Evolutionary conservation across 2,329 filamentous ascomycete species (phyloP).

Genomic region (Daldinia sp.): DNA sequence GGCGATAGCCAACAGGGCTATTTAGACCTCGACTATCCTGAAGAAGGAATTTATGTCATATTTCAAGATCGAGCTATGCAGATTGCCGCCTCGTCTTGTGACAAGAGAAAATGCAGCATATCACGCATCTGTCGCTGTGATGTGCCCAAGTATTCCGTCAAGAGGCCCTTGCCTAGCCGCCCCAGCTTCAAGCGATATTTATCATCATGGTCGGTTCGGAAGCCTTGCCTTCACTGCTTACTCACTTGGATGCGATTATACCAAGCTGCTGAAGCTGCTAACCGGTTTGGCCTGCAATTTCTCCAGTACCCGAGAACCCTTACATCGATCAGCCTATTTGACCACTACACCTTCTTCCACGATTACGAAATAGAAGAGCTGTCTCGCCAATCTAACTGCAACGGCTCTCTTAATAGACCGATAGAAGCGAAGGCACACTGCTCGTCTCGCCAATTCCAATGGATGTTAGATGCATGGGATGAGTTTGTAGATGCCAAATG

Average conservation of each 20-base stretch:
- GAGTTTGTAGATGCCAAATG: constrained; percentile 23
- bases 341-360: constrained; percentile 22
- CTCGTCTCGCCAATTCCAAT: constrained; percentile 18
- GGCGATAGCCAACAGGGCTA: constrained; percentile 3
- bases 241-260: constrained; percentile 34
- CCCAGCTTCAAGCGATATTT: not conserved
- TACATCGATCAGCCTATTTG: constrained; percentile 18
- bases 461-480: constrained; percentile 34
- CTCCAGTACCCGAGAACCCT: constrained; percentile 31
- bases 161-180: not conserved
- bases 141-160: not conserved
- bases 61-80: constrained; percentile 37
- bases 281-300: constrained; percentile 22
- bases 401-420: not conserved
- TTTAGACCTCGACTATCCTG: constrained; percentile 12
- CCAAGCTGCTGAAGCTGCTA: constrained; percentile 19
- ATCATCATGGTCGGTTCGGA: not conserved
- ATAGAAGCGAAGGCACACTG: not conserved
- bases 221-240: constrained; percentile 19
- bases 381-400: not conserved
- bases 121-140: constrained; percentile 33
- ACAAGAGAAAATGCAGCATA: constrained; percentile 29
- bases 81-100: constrained; percentile 35
- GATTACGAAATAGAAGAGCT: constrained; percentile 32
- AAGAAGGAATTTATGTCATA: constrained; percentile 40